Base-by-base conservation (phyloP, 176 grass and related monocot genomes). In the Ampelocalamus luodianensis region DNA sequence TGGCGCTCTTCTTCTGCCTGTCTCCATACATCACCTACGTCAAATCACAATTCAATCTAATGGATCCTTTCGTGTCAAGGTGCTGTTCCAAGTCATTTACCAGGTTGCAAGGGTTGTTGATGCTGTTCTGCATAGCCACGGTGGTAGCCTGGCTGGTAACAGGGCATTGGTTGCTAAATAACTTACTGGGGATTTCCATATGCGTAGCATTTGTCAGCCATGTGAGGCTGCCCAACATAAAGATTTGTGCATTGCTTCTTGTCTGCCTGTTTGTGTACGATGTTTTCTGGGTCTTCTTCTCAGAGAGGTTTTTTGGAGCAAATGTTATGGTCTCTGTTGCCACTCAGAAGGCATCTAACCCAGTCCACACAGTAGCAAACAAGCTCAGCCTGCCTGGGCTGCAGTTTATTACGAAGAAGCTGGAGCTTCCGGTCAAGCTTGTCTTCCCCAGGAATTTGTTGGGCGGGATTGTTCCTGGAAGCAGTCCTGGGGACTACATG, bases 301-400 rank as follows among this genome's bases (percentile, higher is more conserved):
- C 96, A 0, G 96, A 99, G 84, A 94, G 78, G 65, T 94, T 99
- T 43, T 99, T 99, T 18, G 96, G 93, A 80, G 93, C 96, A 72
- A 99, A 99, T 89, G 96, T 99, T 63, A 99, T 99, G 96, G 96
- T 99, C 10, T 99, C 93, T 27, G 96, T 99, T 50, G 96, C 96
- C 80, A 99, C 96, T 18, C 96, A 99, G 80, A 99, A 99, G 80
- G 96, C 96, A 63, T 92, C 93, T 78, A 99, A 99, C 81, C 96
- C 96, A 40, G 88, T 99, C 55, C 96, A 99, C 75, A 96, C 88
- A 4, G 96, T 99, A 50, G 96, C 84, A 15, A 84, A 92, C 69
- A 99, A 91, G 70, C 91, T 99, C 77, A 99, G 88, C 78, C 87
- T 99, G 36, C 96, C 96, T 6, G 96, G 96, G 6, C 88, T 96